Evolutionary conservation across 1,139 yeast species (phyloP).

Genomic region (Geotrichum macrosporum): DNA sequence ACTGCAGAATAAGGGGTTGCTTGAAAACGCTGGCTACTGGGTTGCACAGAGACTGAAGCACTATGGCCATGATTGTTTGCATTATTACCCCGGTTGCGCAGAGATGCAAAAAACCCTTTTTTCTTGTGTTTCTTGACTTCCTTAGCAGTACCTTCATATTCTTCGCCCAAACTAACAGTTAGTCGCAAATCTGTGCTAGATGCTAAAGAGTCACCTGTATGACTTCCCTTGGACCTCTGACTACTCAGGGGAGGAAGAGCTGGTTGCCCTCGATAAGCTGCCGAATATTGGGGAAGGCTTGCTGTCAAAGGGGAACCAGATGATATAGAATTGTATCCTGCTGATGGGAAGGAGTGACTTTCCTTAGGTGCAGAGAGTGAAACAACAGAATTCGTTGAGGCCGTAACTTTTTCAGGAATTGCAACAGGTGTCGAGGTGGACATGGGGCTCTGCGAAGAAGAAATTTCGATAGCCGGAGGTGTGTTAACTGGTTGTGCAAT

Average conservation of each 20-base stretch:
- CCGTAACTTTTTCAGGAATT: background rate
- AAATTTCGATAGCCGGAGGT: conserved; percentile 3
- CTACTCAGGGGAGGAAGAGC: background rate
- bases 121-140: conserved; percentile 48
- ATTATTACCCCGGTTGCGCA: conserved; percentile 39
- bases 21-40: conserved; percentile 13
- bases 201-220: background rate
- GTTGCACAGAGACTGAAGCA: conserved; percentile 16
- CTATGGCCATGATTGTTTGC: conserved; percentile 18
- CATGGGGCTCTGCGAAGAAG: background rate
- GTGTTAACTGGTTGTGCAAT: conserved; percentile 23
- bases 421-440: background rate
- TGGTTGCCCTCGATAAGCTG: background rate
- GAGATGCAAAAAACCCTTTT: conserved; percentile 56
- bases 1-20: conserved; percentile 23
- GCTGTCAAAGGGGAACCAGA: too few relatives aligned
- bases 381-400: background rate
- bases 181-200: conserved; percentile 15
- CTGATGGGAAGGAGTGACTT: conserved; percentile 7
- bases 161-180: conserved; percentile 23
- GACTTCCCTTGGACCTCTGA: background rate
- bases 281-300: too few relatives aligned
- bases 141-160: conserved; percentile 32
- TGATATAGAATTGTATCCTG: background rate
- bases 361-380: background rate